phyloP scores from a whole-genome alignment of 805 yeast genomes.

The Starmera dryadoides region DNA sequence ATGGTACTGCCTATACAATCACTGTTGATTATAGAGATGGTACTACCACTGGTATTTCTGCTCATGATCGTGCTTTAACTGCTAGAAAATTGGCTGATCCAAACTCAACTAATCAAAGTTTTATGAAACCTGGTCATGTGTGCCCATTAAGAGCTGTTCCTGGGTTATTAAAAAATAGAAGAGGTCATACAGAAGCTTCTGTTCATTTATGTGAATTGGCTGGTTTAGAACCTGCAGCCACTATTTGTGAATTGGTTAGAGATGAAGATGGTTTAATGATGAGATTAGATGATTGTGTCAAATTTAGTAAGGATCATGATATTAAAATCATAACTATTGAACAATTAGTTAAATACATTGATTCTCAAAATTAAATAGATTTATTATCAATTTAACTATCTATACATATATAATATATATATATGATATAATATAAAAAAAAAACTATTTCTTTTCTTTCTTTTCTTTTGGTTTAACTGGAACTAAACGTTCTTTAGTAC shows the following conservation, averaged over 20 bases:
- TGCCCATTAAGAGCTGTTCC: slow-evolving; percentile 88
- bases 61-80: slow-evolving; percentile 87
- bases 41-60: slow-evolving; percentile 95
- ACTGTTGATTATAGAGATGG: slow-evolving; percentile 83
- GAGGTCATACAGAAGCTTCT: slow-evolving; percentile 97
- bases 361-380: slow-evolving; percentile 2
- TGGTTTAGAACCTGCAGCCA: slow-evolving; percentile 79
- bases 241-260: slow-evolving; percentile 87
- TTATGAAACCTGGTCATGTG: slow-evolving; percentile 90
- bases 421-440: no score
- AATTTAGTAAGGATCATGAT: slow-evolving; percentile 53
- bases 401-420: no score
- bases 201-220: slow-evolving; percentile 78
- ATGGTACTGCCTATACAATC: slow-evolving; percentile 94
- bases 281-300: slow-evolving; percentile 79
- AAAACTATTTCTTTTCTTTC: slow-evolving; percentile 28
- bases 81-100: slow-evolving; percentile 64
- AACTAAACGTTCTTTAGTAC: slow-evolving; percentile 65
- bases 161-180: slow-evolving; percentile 72
- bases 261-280: slow-evolving; percentile 95
- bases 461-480: slow-evolving; percentile 51
- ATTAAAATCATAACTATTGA: slow-evolving; percentile 77
- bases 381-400: no score
- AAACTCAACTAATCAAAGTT: slow-evolving; percentile 48
- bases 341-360: slow-evolving; percentile 52